Base-by-base conservation (phyloP, 345 rosid species). In the Corchorus olitorius region DNA sequence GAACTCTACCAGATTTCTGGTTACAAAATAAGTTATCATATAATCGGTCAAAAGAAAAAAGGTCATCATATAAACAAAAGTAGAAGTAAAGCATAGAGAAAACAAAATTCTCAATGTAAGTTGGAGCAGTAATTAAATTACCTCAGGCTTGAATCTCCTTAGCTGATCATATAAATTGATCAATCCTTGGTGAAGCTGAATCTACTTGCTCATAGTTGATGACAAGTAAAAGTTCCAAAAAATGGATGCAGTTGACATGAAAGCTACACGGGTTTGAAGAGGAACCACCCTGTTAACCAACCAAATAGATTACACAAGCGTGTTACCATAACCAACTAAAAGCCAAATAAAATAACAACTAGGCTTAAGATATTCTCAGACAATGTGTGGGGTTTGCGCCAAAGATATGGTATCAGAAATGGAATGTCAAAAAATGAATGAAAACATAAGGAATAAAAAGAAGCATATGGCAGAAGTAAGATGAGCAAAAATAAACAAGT, bases 231-330 rank as follows among this genome's bases (percentile, higher is more conserved):
- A 95, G 84, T 95, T 95, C 98, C 27, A 95, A 84, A 95, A 95
- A 83, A 95, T 89, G 65, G 99, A 93, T 33, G 91, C 94, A 81
- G 81, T 81, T 60, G 96, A 95, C 99, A 95, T 91, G 88, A 93
- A 95, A 71, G 96, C 99, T 50, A 95, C 97, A 19, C 94, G 99
- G 50, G 97, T 91, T 79, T 93, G 98, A 85, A 95, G 97, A 67
- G 98, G 98, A 45, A 93, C 85, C 74, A 89, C 84, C 97, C 99
- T 95, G 84, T 82, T 78, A 79, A 80, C 72, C 56, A 62, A 74
- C 60, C 65, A 71, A 61, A 59, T 1, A 16, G 39, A 64, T 49
- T 48, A 54, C 34, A 56, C 41, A 45, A 69, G 45, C 49, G 73
- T 66, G 12, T 73, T 45, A 70, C 8, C 52, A 0, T 69, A 41